These are phyloP conservation scores for Sarocladium strictum DNA, from an alignment of 2,329 filamentous ascomycete genomes.

Conservation along the genomic window DNA sequence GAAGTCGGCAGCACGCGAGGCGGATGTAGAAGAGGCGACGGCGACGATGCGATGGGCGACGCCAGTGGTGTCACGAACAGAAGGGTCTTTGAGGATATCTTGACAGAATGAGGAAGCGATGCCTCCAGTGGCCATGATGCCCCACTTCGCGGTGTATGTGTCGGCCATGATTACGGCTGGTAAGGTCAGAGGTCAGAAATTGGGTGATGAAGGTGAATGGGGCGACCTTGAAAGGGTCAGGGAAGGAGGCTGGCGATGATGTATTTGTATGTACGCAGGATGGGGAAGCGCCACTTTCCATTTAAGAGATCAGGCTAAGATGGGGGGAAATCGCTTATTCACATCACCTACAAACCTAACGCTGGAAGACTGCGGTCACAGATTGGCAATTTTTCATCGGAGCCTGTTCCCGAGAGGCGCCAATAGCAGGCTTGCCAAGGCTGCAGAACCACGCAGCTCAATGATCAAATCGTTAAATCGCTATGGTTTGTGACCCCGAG, in stretches of 20 bases:
- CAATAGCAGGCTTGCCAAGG: neutral
- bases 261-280: neutral
- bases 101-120: conserved; percentile 62
- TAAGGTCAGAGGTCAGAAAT: neutral
- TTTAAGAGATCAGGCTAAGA: neutral
- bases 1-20: conserved; percentile 64
- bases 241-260: neutral
- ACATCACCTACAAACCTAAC: neutral
- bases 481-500: neutral
- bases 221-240: neutral
- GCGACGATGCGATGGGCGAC: conserved; percentile 73
- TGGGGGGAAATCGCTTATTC: neutral
- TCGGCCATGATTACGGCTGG: conserved; percentile 34
- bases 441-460: neutral
- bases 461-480: too few relatives aligned
- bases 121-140: conserved; percentile 55
- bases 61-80: conserved; percentile 61
- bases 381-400: neutral
- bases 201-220: too few relatives aligned
- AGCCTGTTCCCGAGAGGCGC: neutral
- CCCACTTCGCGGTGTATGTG: conserved; percentile 48
- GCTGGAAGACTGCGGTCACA: neutral
- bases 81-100: conserved; percentile 72
- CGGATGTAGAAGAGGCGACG: conserved; percentile 72
- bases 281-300: neutral